Evolutionary conservation across 78 protist species (phyloP), one percentile per base, ranked within the genome.

Genomic region (Dictyostelium capitatum): DNA sequence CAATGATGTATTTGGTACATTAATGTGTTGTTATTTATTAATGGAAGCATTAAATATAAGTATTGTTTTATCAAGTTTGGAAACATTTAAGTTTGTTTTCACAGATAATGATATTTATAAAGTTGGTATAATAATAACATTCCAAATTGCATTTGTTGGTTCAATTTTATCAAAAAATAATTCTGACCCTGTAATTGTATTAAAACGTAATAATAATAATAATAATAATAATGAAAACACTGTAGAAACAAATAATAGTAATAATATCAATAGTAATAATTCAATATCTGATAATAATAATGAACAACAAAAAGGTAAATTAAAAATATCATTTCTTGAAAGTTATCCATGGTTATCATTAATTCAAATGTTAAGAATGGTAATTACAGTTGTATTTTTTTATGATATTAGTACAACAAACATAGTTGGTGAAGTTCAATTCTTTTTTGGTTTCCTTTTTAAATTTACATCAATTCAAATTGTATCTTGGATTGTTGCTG

Each of bases 1-100:
- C 14, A 75, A 75, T 50, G 82, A 75, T 75, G 47, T 50, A 4
- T 75, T 75, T 75, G 43, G 64, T 75, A 9, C 28, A 11, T n/a
- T 75, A 25, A 46, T 75, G 64, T 75, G 82, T 75, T 2, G 15
- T 4, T 75, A 75, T 75, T 48, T 75, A 50, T 43, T 75, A 48
- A 23, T 75, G 28, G 82, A 75, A 47, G 32, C 57, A 9, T 11
- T 64, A 25, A 25, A 12, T 23, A 25, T 75, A n/a, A 46, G 62
- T 46, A 50, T 50, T n/a, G 19, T 50, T 25, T n/a, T 75, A 75
- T 48, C 82, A 15, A 75, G 56, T 25, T 50, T 75, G 30, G 82
- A 75, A n/a, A 46, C 30, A 47, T 75, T 50, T 75, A 75, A 75
- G 25, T 23, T 23, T 47, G 57, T 25, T 15, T 75, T 75, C 51